Conservation (phyloP, 768 basidiomycete species). For the Daedaleopsis nitida region DNA sequence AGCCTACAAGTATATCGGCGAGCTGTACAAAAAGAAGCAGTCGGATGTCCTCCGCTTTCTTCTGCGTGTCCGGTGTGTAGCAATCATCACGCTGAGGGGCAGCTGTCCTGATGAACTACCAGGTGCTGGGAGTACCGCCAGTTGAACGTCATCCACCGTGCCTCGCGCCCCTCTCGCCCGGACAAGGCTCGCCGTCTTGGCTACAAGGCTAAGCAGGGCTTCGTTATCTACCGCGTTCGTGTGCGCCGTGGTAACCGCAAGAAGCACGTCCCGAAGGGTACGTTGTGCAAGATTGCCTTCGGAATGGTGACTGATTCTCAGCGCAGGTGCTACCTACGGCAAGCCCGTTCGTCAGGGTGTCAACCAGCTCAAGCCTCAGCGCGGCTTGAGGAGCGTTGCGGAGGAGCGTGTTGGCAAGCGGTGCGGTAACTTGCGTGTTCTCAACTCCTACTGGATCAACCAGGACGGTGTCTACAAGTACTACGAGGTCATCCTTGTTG, state of each 20-base stretch:
- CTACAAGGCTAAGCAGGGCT: slow-evolving; percentile 99
- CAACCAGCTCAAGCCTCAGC: slow-evolving; percentile 98
- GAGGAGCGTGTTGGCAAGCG: slow-evolving; percentile 98
- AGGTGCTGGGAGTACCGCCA: slow-evolving; percentile 99
- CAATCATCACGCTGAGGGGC: neutral
- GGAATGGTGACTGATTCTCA: neutral
- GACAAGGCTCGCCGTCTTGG: slow-evolving; percentile 99
- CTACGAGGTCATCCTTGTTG: slow-evolving; percentile 98
- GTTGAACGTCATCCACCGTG: slow-evolving; percentile 96
- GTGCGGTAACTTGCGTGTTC: slow-evolving; percentile 94
- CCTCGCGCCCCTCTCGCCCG: slow-evolving; percentile 95
- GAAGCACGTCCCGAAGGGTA: slow-evolving; percentile 97
- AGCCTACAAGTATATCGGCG: slow-evolving; percentile 95
- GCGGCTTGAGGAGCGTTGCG: slow-evolving; percentile 87
- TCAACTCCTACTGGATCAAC: slow-evolving; percentile 99
- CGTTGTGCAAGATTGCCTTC: slow-evolving; percentile 2
- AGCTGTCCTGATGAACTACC: neutral
- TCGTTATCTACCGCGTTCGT: slow-evolving; percentile 95
- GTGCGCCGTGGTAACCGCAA: slow-evolving; percentile 99
- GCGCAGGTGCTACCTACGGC: slow-evolving; percentile 90
- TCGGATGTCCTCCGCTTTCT: slow-evolving; percentile 97
- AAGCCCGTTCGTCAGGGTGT: slow-evolving; percentile 99
- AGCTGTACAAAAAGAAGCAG: slow-evolving; percentile 98
- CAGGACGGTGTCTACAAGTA: slow-evolving; percentile 99
- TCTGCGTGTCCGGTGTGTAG: slow-evolving; percentile 85